Evolutionary conservation across 2,329 filamentous ascomycete genomes (phyloP), one percentile per base, ranked within the genome.

Genomic region (Aspergillus carbonarius): DNA sequence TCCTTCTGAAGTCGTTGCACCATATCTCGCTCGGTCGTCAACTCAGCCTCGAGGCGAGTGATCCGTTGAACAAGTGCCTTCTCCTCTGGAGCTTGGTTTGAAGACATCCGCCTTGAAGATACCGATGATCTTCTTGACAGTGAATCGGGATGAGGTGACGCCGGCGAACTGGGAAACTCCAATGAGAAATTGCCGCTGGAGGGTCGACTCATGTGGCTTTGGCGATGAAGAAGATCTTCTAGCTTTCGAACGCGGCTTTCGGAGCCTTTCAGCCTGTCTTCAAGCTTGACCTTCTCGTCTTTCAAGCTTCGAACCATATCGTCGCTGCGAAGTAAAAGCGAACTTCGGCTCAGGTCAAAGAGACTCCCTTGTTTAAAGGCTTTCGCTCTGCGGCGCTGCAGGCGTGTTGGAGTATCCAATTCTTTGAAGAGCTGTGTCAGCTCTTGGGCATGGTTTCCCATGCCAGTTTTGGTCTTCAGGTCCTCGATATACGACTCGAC

Each of bases 321-420:
- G 68, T 96, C 92, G n/a, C 91, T 92, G 39, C 91, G 87, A 13
- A 96, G 85, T 68, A 96, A 78, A 9, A 97, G 83, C 1, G 92
- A 93, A 64, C 91, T 96, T 68, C 89, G 87, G n/a, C 92, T 92
- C 61, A 97, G 83, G 72, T 98, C 95, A 68, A 97, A 92, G 37
- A 98, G 85, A 70, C 95, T 98, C 15, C 95, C 95, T 70, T 96
- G 95, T 72, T 97, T 97, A 80, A 99, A 98, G 5, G 92, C 92
- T 73, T 93, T 96, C 6, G 95, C 85, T 58, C 92, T 86, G 74
- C 92, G 93, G 60, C 88, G 85, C 71, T 96, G 93, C 72, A 95
- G 91, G 67, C 89, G 92, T 0, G 91, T 95, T 2, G 93, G 92
- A 57, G 84, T 86, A 71, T 88, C 88, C 13, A 98, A 81, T 55